These are phyloP conservation scores for Corynespora cassiicola DNA, from an alignment of 2,329 filamentous ascomycete genomes.

Conservation along the genomic window DNA sequence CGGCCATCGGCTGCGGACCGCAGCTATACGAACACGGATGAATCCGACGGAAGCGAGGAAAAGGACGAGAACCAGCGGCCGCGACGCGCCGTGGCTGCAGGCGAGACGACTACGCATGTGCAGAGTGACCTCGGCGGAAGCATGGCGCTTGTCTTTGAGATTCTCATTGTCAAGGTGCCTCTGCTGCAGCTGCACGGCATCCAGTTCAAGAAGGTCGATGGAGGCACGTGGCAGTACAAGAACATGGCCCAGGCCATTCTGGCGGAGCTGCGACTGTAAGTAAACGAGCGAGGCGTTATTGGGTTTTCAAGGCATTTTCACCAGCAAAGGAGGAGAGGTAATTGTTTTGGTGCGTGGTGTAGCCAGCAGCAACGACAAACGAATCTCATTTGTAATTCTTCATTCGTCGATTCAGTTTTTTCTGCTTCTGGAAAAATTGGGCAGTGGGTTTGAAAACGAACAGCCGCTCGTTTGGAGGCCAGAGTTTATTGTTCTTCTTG, in stretches of 20 bases:
- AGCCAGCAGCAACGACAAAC: slow-evolving; percentile 18
- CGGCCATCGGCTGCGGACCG: slow-evolving; percentile 63
- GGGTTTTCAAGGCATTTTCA: slow-evolving; percentile 7
- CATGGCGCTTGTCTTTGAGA: slow-evolving; percentile 89
- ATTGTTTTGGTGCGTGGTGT: slow-evolving; percentile 3
- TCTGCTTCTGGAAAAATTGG: slow-evolving; percentile 5
- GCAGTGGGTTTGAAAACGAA: slow-evolving; percentile 6
- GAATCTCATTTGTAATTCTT: slow-evolving; percentile 39
- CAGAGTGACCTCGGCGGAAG: slow-evolving; percentile 86
- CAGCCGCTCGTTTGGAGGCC: background rate
- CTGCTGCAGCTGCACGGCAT: slow-evolving; percentile 91
- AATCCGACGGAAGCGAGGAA: slow-evolving; percentile 76
- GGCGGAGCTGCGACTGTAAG: slow-evolving; percentile 77
- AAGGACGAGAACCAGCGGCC: slow-evolving; percentile 55
- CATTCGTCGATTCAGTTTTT: too few relatives aligned
- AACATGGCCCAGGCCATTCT: slow-evolving; percentile 97
- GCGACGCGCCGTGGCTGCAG: slow-evolving; percentile 60
- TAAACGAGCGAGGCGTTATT: slow-evolving; percentile 20
- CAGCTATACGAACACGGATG: slow-evolving; percentile 86
- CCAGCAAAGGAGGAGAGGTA: too few relatives aligned
- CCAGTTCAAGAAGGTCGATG: slow-evolving; percentile 95
- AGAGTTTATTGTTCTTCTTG: too few relatives aligned
- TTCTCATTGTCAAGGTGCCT: slow-evolving; percentile 96
- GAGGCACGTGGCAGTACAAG: slow-evolving; percentile 98
- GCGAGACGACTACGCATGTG: slow-evolving; percentile 90